Conservation (phyloP, 1,284 basidiomycete genomes). For the Kwoniella shivajii region DNA sequence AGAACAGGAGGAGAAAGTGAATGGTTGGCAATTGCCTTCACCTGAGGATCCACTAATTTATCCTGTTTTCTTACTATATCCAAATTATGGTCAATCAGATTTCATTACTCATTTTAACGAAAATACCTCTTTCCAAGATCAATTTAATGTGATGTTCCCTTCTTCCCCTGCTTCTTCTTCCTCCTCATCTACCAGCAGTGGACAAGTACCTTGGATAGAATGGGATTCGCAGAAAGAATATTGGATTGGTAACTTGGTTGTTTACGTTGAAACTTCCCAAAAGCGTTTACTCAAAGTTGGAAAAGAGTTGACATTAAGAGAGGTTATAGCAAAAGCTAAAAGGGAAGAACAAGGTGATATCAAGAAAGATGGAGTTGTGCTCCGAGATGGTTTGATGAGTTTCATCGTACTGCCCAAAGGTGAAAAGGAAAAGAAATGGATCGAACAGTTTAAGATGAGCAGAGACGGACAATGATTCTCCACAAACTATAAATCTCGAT, state of each 20-base stretch:
- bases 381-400: slow-evolving; percentile 82
- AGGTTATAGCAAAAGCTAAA: slow-evolving; percentile 67
- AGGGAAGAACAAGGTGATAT: slow-evolving; percentile 55
- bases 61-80: slow-evolving; percentile 91
- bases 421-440: slow-evolving; percentile 78
- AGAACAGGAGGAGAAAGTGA: slow-evolving; percentile 50
- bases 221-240: slow-evolving; percentile 85
- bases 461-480: slow-evolving; percentile 40
- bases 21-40: slow-evolving; percentile 61
- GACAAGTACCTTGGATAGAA: slow-evolving; percentile 58
- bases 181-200: slow-evolving; percentile 43
- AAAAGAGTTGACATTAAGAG: slow-evolving; percentile 78
- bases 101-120: slow-evolving; percentile 85
- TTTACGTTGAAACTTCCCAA: slow-evolving; percentile 79
- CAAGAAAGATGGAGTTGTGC: slow-evolving; percentile 74
- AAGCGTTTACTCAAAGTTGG: slow-evolving; percentile 85
- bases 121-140: slow-evolving; percentile 75
- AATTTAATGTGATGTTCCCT: slow-evolving; percentile 82
- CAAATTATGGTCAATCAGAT: slow-evolving; percentile 84
- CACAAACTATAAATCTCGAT: no score
- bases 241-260: slow-evolving; percentile 64
- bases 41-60: slow-evolving; percentile 68
- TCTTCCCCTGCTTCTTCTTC: no score
- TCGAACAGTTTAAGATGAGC: slow-evolving; percentile 79
- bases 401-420: slow-evolving; percentile 86